These are phyloP conservation scores for Botrytis hyacinthi DNA, from an alignment of 2,329 filamentous ascomycete species.

Conservation along the genomic window DNA sequence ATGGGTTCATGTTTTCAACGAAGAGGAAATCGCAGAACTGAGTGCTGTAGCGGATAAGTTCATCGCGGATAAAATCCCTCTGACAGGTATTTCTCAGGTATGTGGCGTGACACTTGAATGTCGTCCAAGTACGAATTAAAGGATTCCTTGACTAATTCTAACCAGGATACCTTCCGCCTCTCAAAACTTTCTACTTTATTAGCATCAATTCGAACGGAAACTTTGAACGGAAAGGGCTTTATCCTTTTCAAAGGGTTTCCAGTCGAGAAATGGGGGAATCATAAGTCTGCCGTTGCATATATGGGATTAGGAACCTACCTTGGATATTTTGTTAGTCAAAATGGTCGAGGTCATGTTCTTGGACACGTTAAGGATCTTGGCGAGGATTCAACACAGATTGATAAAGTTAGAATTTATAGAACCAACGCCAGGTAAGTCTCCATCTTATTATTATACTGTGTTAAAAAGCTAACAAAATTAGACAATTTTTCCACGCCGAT, in stretches of 20 bases:
- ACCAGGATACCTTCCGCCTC: conserved; percentile 56
- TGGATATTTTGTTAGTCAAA: conserved; percentile 85
- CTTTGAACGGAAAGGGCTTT: conserved; percentile 85
- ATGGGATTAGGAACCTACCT: conserved; percentile 85
- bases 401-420: conserved; percentile 86
- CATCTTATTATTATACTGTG: background rate
- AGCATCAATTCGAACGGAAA: conserved; percentile 56
- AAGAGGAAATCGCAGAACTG: conserved; percentile 66
- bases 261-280: conserved; percentile 69
- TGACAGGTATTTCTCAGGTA: conserved; percentile 69
- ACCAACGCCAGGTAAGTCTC: conserved; percentile 65
- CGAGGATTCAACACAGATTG: conserved; percentile 57
- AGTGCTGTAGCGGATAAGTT: conserved; percentile 66
- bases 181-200: conserved; percentile 55
- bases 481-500: conserved; percentile 84
- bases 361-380: conserved; percentile 88
- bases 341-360: conserved; percentile 78
- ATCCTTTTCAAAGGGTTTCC: conserved; percentile 86
- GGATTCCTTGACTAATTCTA: background rate
- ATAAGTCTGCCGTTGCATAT: conserved; percentile 83
- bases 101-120: conserved; percentile 8
- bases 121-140: background rate
- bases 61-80: conserved; percentile 59
- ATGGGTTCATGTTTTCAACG: conserved; percentile 71
- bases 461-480: conserved; percentile 27